Evolutionary conservation across 148 eudicot genomes (phyloP).

Genomic region (Nyssa sinensis): DNA sequence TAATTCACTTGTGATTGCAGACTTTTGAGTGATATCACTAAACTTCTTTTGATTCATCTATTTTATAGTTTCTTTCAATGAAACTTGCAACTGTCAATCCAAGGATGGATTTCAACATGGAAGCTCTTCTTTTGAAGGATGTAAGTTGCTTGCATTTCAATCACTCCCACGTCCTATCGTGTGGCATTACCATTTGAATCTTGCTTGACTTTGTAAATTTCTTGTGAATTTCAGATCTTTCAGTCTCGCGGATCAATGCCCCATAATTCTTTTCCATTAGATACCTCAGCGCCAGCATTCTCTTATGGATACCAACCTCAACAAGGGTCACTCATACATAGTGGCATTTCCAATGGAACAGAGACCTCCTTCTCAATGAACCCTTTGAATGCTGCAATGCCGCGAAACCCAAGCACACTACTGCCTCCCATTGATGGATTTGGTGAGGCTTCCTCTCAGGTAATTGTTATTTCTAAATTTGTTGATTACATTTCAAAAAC

Average conservation of each 20-base stretch:
- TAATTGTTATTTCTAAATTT: constrained; percentile 13
- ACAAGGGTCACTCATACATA: constrained; percentile 25
- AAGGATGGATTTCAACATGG: constrained; percentile 62
- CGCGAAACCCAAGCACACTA: constrained; percentile 29
- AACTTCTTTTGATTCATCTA: constrained; percentile 4
- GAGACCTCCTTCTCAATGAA: constrained; percentile 35
- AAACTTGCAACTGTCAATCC: constrained; percentile 80
- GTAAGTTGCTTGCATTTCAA: constrained; percentile 49
- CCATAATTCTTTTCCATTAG: constrained; percentile 45
- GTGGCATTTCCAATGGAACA: constrained; percentile 35
- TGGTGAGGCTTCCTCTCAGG: constrained; percentile 54
- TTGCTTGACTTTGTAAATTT: neutral
- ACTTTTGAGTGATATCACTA: neutral
- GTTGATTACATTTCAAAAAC: neutral
- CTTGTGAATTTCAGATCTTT: constrained; percentile 39
- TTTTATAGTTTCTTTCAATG: constrained; percentile 77
- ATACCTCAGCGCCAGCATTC: constrained; percentile 38
- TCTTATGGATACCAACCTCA: constrained; percentile 40
- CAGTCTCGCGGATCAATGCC: constrained; percentile 46
- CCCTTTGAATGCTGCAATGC: constrained; percentile 21
- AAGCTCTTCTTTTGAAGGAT: constrained; percentile 74
- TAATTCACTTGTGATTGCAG: too few relatives aligned
- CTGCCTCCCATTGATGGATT: constrained; percentile 46
- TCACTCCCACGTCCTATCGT: neutral
- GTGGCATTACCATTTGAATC: neutral